phyloP scores from a whole-genome alignment of 2,329 filamentous ascomycete species.

The Colletotrichum lindemuthianum region DNA sequence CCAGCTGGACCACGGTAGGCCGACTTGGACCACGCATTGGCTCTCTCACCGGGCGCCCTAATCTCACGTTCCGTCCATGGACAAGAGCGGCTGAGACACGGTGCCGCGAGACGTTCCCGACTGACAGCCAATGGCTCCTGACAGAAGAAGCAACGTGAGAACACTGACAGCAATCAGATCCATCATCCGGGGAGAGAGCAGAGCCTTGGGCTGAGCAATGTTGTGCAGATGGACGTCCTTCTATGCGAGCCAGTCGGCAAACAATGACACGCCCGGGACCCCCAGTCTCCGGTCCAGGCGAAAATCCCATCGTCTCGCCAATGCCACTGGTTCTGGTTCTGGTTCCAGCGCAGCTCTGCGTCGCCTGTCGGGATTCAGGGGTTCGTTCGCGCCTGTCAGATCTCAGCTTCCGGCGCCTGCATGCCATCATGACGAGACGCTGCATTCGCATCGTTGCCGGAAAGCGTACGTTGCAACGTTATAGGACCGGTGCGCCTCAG shows the following conservation, averaged over 20 bases:
- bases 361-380: conserved; percentile 9
- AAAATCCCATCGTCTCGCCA: conserved; percentile 2
- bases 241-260: conserved; percentile 9
- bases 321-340: no score
- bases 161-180: conserved; percentile 15
- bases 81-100: background rate
- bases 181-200: conserved; percentile 10
- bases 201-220: conserved; percentile 23
- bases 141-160: conserved; percentile 8
- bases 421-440: conserved; percentile 12
- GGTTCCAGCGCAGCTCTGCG: background rate
- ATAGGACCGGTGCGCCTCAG: no score
- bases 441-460: conserved; percentile 18
- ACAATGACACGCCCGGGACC: conserved; percentile 21
- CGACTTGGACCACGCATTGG: no score
- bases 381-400: conserved; percentile 25
- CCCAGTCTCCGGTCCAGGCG: conserved; percentile 21
- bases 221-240: conserved; percentile 30
- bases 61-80: no score
- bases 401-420: conserved; percentile 27
- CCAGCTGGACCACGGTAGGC: background rate
- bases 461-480: no score
- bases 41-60: no score
- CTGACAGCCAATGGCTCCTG: background rate
- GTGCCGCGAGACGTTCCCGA: background rate